Evolutionary conservation across 768 basidiomycete species (phyloP).

Genomic region (Chalciporus chontae): DNA sequence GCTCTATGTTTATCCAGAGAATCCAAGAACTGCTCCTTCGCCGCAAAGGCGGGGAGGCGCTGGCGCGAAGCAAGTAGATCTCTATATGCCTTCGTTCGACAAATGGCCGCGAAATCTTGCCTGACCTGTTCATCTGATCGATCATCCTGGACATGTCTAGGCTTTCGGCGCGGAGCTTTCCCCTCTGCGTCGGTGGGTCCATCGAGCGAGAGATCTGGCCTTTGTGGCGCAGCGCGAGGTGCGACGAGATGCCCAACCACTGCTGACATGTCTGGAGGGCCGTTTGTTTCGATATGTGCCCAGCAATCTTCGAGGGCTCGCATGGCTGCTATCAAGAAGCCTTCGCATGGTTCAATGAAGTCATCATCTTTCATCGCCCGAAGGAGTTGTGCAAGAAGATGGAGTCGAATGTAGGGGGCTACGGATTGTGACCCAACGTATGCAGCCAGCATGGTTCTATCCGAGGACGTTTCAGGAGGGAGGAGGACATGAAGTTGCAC

Average conservation of each 20-base stretch:
- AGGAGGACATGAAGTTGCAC: slow-evolving; percentile 66
- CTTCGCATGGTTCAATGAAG: slow-evolving; percentile 64
- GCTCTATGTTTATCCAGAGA: slow-evolving; percentile 58
- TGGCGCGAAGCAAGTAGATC: slow-evolving; percentile 53
- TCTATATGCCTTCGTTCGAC: slow-evolving; percentile 46
- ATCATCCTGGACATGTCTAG: slow-evolving; percentile 30
- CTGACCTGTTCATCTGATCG: slow-evolving; percentile 49
- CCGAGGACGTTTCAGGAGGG: slow-evolving; percentile 34
- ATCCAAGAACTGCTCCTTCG: slow-evolving; percentile 58
- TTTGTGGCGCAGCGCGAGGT: slow-evolving; percentile 11
- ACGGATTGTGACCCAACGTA: slow-evolving; percentile 68
- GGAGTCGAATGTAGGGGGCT: slow-evolving; percentile 79
- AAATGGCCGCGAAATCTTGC: slow-evolving; percentile 47
- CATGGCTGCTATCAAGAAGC: slow-evolving; percentile 69
- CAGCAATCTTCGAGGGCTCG: slow-evolving; percentile 69
- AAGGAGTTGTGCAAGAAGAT: slow-evolving; percentile 71
- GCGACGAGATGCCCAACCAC: slow-evolving; percentile 46
- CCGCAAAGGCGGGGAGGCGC: slow-evolving; percentile 74
- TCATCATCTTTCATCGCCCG: slow-evolving; percentile 47
- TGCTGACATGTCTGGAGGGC: slow-evolving; percentile 70
- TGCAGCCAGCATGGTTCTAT: slow-evolving; percentile 58
- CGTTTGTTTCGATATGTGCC: slow-evolving; percentile 59
- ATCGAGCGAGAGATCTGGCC: slow-evolving; percentile 12
- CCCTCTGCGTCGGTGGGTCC: background rate
- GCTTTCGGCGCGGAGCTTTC: slow-evolving; percentile 1